A percentile compares a stretch with the other conserved stretches of the same genome.
Conservation (phyloP, 1,284 basidiomycete genomes). For the Malassezia psittaci region DNA sequence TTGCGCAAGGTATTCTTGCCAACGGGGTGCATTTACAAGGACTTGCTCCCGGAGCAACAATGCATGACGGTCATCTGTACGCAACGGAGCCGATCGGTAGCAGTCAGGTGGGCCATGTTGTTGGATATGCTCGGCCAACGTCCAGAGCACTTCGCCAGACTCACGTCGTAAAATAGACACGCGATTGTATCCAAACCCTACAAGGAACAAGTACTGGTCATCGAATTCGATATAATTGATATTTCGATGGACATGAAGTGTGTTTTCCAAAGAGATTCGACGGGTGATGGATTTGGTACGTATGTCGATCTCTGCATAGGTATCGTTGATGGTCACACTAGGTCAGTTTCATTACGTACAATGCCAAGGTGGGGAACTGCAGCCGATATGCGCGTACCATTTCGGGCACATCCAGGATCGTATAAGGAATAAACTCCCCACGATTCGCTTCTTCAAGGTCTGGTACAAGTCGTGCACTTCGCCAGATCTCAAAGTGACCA, state of each 20-base stretch:
- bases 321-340: constrained; percentile 23
- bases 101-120: constrained; percentile 12
- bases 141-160: constrained; percentile 22
- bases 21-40: background rate
- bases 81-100: background rate
- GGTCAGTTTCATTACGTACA: background rate
- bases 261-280: constrained; percentile 8
- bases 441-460: constrained; percentile 22
- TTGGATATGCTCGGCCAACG: constrained; percentile 24
- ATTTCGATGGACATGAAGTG: constrained; percentile 22
- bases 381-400: constrained; percentile 30
- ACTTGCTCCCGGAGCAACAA: background rate
- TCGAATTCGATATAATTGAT: constrained; percentile 41
- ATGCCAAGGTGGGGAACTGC: constrained; percentile 27
- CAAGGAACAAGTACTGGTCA: constrained; percentile 31
- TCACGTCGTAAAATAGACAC: constrained; percentile 24
- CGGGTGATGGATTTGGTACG: constrained; percentile 7
- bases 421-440: constrained; percentile 23
- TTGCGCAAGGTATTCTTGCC: constrained; percentile 13
- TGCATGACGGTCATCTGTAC: background rate
- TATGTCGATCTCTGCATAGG: constrained; percentile 24
- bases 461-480: constrained; percentile 23
- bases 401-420: constrained; percentile 18
- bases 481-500: constrained; percentile 36
- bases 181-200: constrained; percentile 22